Evolutionary conservation across 495 filamentous ascomycete genomes (phyloP), one percentile per base, ranked within the genome.

Genomic region (Sabuloglossum arenarium): DNA sequence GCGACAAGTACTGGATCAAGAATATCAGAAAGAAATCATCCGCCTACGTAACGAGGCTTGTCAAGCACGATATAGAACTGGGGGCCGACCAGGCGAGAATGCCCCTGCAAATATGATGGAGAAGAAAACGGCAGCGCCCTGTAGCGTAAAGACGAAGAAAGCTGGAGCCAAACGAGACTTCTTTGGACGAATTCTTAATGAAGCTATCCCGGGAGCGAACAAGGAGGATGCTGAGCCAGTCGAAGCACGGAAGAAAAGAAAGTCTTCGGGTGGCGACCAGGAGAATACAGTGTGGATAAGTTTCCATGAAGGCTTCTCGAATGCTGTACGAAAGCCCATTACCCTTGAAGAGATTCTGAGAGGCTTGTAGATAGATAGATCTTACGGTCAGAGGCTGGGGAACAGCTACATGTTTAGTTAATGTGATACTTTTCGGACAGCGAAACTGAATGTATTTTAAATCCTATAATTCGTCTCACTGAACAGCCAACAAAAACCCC

Each of bases 301-400:
- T 59, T 98, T 84, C 65, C 83, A 96, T 63, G 91, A 97, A 68
- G 91, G 91, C n/a, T 82, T 86, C 65, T 91, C 86, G 60, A 97
- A 97, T 71, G 91, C 91, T 10, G 91, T 98, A 45, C 78, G 86
- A 65, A 97, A 96, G 66, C 88, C 88, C 3, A 78, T 98, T 58
- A 84, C 83, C 39, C 65, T 98, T 68, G 79, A 80, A 58, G 91
- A 98, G 66, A 73, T 98, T 60, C 69, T 98, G 73, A 73, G 71
- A 57, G 81, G 77, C 10, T 69, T 89, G 55, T 67, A 61, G 50
- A 54, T 42, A 25, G 12, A 46, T 56, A 47, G 32, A 11, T 55
- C 14, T 57, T 30, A 52, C 23, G 14, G 21, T 6, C 21, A 49
- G 4, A 6, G 14, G 16, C 23, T 47, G 6, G n/a, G 34, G 12